A percentile compares a stretch with the other conserved stretches of the same genome.
phyloP scores from a whole-genome alignment of 2,329 filamentous ascomycete species.

The Phoma sp. region DNA sequence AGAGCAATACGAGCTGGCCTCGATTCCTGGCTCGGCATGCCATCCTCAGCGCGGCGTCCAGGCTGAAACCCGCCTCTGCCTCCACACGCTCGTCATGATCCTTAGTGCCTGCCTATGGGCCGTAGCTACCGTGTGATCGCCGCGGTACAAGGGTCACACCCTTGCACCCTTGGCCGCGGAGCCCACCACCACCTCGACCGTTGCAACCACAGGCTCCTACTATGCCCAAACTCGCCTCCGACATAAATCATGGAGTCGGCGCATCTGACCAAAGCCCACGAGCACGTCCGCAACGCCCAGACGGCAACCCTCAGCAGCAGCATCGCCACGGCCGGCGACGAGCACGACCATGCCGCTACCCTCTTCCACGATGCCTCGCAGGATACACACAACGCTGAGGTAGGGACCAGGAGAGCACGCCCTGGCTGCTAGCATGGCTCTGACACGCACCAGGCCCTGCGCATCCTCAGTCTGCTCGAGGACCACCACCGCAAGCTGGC shows the following conservation, averaged over 20 bases:
- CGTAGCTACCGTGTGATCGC: conserved; percentile 6
- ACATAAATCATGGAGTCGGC: conserved; percentile 68
- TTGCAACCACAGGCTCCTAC: conserved; percentile 5
- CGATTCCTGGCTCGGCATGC: not conserved
- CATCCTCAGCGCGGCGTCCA: not conserved
- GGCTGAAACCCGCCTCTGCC: conserved; percentile 7
- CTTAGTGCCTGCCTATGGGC: conserved; percentile 1
- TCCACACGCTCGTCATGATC: conserved; percentile 12
- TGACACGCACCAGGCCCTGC: conserved; percentile 67
- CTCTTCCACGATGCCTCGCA: conserved; percentile 87
- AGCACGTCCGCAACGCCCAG: conserved; percentile 85
- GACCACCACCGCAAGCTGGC: conserved; percentile 86
- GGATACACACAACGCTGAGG: conserved; percentile 68
- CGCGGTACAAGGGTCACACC: not conserved
- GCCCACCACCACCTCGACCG: not conserved
- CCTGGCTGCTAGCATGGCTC: not conserved
- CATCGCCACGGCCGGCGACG: conserved; percentile 81
- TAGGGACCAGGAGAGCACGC: conserved; percentile 32
- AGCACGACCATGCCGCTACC: conserved; percentile 85
- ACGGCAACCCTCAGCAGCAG: conserved; percentile 72
- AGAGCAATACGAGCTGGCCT: not conserved
- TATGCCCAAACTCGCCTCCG: conserved; percentile 9
- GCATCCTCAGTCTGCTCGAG: conserved; percentile 84
- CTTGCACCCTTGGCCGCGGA: not conserved
- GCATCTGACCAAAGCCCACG: conserved; percentile 77